Conservation (phyloP, 768 basidiomycete genomes). For the Russula sp. region DNA sequence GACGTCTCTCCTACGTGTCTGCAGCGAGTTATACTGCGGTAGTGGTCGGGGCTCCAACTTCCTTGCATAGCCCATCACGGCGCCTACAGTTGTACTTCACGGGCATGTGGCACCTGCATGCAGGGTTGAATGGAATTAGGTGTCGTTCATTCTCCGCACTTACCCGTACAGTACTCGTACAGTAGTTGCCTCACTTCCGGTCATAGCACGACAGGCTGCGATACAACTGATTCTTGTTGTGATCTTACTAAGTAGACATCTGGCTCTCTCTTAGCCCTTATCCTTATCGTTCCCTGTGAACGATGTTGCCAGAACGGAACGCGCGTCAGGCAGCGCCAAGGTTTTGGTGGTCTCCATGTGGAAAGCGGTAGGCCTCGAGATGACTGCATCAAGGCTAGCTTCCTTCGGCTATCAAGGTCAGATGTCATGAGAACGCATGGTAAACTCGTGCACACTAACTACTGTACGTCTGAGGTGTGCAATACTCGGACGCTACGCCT, state of each 20-base stretch:
- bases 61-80: not conserved
- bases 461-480: not conserved
- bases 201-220: too few relatives aligned
- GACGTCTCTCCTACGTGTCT: not conserved
- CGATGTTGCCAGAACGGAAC: too few relatives aligned
- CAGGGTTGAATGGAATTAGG: too few relatives aligned
- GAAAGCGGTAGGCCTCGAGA: not conserved
- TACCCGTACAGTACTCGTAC: too few relatives aligned
- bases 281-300: too few relatives aligned
- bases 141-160: too few relatives aligned
- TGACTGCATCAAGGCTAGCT: not conserved
- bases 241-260: too few relatives aligned
- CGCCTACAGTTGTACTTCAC: too few relatives aligned
- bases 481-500: not conserved
- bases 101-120: not conserved
- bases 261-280: too few relatives aligned
- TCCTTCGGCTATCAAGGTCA: not conserved
- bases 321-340: too few relatives aligned
- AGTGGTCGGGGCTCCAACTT: not conserved
- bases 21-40: not conserved
- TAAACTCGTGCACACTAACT: not conserved
- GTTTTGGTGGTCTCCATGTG: not conserved
- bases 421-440: not conserved
- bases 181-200: too few relatives aligned
- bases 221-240: too few relatives aligned